These are phyloP conservation scores for Cryptococcus sp. DNA, from an alignment of 1,284 basidiomycete genomes.

Conservation along the genomic window DNA sequence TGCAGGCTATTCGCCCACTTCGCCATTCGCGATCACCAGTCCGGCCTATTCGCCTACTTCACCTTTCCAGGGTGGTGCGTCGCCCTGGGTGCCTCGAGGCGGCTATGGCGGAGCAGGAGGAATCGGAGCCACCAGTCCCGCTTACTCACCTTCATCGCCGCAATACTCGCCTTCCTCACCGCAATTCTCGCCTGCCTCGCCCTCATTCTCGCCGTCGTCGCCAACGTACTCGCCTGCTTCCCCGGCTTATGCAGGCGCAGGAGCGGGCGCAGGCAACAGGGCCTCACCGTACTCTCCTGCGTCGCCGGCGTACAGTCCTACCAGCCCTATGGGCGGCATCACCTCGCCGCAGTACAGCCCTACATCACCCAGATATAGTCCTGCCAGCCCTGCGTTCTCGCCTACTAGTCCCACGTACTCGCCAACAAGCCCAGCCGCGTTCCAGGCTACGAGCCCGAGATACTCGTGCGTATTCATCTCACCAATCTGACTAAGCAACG, in stretches of 20 bases:
- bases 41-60: slow-evolving; percentile 68
- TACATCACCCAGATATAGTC: slow-evolving; percentile 43
- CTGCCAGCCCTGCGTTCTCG: slow-evolving; percentile 38
- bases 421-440: slow-evolving; percentile 62
- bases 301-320: slow-evolving; percentile 38
- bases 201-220: slow-evolving; percentile 62
- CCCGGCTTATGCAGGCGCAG: slow-evolving; percentile 63
- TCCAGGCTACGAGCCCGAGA: slow-evolving; percentile 80
- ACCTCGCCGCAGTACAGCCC: slow-evolving; percentile 35
- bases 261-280: slow-evolving; percentile 13
- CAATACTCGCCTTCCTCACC: slow-evolving; percentile 65
- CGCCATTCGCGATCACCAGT: slow-evolving; percentile 61
- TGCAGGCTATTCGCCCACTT: slow-evolving; percentile 73
- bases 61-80: slow-evolving; percentile 70
- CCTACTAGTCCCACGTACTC: slow-evolving; percentile 60
- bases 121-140: slow-evolving; percentile 54
- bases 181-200: slow-evolving; percentile 79
- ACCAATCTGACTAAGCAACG: background rate
- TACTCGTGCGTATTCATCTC: slow-evolving; percentile 59
- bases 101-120: slow-evolving; percentile 54
- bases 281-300: slow-evolving; percentile 46
- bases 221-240: slow-evolving; percentile 61
- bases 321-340: slow-evolving; percentile 22
- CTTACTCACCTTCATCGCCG: slow-evolving; percentile 72
- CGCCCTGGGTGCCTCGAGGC: slow-evolving; percentile 65